phyloP scores from a whole-genome alignment of 2,329 filamentous ascomycete species.

The Chaetoscypha palmicola region DNA sequence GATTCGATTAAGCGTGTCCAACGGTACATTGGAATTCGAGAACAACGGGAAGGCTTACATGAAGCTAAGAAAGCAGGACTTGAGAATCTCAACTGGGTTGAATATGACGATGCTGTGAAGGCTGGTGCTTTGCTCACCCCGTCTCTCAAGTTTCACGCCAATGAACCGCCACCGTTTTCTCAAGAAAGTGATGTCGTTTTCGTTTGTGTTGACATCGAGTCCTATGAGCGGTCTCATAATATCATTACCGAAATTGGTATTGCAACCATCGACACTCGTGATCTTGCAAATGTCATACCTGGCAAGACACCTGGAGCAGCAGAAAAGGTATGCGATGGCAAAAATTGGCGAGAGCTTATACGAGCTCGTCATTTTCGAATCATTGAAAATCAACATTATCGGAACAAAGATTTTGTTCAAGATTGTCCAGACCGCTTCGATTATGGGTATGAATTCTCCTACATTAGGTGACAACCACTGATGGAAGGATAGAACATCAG shows the following conservation, averaged over 20 bases:
- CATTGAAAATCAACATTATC: conserved; percentile 55
- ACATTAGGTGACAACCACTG: no score
- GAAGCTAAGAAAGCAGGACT: conserved; percentile 21
- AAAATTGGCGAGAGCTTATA: conserved; percentile 62
- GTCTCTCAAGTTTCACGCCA: conserved; percentile 36
- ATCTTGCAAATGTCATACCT: conserved; percentile 47
- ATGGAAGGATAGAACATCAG: conserved; percentile 44
- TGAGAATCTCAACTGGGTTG: conserved; percentile 20
- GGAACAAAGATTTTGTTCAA: conserved; percentile 60
- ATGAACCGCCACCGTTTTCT: conserved; percentile 37
- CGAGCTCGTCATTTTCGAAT: conserved; percentile 70
- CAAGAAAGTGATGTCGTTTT: conserved; percentile 58
- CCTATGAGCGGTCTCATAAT: conserved; percentile 59
- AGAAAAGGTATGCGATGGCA: conserved; percentile 35
- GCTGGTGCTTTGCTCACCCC: conserved; percentile 22
- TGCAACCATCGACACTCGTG: conserved; percentile 65
- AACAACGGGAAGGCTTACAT: conserved; percentile 14
- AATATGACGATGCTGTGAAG: conserved; percentile 24
- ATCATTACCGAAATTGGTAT: conserved; percentile 82
- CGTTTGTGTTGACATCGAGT: conserved; percentile 75
- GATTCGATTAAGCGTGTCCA: conserved; percentile 57
- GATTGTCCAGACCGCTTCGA: conserved; percentile 70
- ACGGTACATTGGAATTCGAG: conserved; percentile 63
- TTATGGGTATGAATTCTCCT: conserved; percentile 73
- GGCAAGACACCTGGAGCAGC: conserved; percentile 35